Conservation (phyloP, 2,329 filamentous ascomycete genomes). For the Lecanoromycetidae sp. region DNA sequence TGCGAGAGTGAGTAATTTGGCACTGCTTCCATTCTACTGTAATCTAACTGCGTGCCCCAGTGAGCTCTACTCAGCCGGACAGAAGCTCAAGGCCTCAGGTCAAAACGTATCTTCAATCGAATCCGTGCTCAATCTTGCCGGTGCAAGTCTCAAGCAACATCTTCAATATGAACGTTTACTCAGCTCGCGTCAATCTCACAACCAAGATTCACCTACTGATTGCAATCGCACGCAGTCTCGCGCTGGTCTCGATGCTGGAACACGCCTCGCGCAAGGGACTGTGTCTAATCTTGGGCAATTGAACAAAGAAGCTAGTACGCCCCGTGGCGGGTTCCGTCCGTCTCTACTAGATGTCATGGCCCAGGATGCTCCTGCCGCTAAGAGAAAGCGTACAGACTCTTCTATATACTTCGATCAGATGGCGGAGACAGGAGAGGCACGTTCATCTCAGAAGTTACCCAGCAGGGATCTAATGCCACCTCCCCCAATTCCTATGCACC, state of each 20-base stretch:
- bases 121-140: constrained; percentile 4
- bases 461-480: constrained; percentile 12
- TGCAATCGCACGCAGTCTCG: background rate
- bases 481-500: constrained; percentile 2
- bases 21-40: background rate
- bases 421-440: background rate
- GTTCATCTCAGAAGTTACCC: background rate
- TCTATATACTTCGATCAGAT: background rate
- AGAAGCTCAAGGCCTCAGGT: constrained; percentile 7
- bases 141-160: constrained; percentile 5
- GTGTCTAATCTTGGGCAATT: constrained; percentile 7
- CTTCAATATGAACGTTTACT: background rate
- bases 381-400: constrained; percentile 3
- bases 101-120: constrained; percentile 17
- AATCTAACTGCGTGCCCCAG: background rate
- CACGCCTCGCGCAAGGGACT: constrained; percentile 5
- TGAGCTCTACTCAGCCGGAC: constrained; percentile 11
- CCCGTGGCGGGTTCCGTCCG: background rate
- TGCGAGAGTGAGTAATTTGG: constrained; percentile 12
- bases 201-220: background rate
- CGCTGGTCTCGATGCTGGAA: background rate
- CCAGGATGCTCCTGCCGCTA: background rate
- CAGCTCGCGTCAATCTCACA: background rate
- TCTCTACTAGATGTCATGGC: too few species aligned
- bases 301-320: background rate